Conservation (phyloP, 2,329 filamentous ascomycete genomes). For the Paecilomyces niveus region DNA sequence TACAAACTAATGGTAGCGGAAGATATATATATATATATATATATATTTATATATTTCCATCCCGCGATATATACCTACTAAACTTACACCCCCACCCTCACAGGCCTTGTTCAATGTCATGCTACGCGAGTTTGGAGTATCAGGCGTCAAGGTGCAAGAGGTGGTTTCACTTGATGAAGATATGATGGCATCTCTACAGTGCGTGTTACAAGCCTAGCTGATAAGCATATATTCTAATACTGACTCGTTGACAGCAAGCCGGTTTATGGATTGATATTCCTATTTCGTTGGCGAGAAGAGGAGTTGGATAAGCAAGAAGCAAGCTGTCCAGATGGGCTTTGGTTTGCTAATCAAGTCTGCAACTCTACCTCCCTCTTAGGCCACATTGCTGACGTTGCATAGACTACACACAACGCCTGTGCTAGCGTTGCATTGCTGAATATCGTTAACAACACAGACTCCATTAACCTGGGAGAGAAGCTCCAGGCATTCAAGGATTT, state of each 20-base stretch:
- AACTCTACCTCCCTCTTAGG: neutral
- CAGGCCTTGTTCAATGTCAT: conserved; percentile 83
- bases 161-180: conserved; percentile 65
- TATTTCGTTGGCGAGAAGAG: conserved; percentile 66
- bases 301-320: conserved; percentile 45
- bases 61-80: neutral
- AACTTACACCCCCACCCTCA: neutral
- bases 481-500: conserved; percentile 66
- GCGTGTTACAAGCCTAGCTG: conserved; percentile 15
- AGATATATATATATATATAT: neutral
- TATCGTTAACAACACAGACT: conserved; percentile 76
- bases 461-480: conserved; percentile 60
- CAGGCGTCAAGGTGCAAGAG: conserved; percentile 67
- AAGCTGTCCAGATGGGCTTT: conserved; percentile 59
- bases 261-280: conserved; percentile 79
- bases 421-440: conserved; percentile 90
- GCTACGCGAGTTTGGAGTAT: conserved; percentile 68
- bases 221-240: neutral
- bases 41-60: neutral
- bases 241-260: conserved; percentile 49
- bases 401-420: conserved; percentile 79
- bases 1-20: conserved; percentile 7
- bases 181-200: conserved; percentile 58
- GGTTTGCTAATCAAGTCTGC: conserved; percentile 86
- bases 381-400: conserved; percentile 4